These are phyloP conservation scores for Xylaria polymorpha DNA, from an alignment of 2,329 filamentous ascomycete species.

Conservation along the genomic window DNA sequence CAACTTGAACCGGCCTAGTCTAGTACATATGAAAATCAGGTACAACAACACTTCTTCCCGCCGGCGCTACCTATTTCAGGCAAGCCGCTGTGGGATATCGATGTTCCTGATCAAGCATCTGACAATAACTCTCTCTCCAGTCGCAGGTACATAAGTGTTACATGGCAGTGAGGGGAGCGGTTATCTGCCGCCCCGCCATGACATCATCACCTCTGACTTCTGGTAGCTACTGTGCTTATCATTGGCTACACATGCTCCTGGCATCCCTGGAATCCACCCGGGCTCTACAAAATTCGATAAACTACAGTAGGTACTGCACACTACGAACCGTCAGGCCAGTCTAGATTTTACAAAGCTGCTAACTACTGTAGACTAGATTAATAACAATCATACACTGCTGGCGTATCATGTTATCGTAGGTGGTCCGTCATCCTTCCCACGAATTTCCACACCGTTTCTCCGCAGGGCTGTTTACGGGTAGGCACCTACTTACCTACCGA, in stretches of 20 bases:
- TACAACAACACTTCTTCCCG: conserved; percentile 38
- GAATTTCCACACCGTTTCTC: neutral
- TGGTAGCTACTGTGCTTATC: neutral
- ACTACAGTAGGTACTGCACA: neutral
- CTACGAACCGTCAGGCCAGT: neutral
- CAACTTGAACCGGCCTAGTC: conserved; percentile 6
- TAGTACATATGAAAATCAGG: conserved; percentile 40
- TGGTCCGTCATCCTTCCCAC: neutral
- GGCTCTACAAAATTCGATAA: neutral
- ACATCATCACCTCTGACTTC: conserved; percentile 25
- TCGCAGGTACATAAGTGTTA: neutral
- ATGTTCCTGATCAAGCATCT: conserved; percentile 26
- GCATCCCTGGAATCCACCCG: neutral
- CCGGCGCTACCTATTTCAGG: conserved; percentile 44
- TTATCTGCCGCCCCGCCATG: conserved; percentile 33
- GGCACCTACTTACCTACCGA: neutral
- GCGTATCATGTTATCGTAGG: neutral
- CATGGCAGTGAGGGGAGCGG: conserved; percentile 12
- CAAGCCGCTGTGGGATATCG: conserved; percentile 39
- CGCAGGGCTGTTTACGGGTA: neutral
- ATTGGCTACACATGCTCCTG: neutral
- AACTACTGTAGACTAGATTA: neutral
- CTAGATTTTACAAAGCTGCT: conserved; percentile 1
- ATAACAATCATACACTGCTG: neutral
- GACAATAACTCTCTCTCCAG: conserved; percentile 18